These are phyloP conservation scores for Pythium monospermum DNA, from an alignment of 352 stramenopile species.

Conservation along the genomic window DNA sequence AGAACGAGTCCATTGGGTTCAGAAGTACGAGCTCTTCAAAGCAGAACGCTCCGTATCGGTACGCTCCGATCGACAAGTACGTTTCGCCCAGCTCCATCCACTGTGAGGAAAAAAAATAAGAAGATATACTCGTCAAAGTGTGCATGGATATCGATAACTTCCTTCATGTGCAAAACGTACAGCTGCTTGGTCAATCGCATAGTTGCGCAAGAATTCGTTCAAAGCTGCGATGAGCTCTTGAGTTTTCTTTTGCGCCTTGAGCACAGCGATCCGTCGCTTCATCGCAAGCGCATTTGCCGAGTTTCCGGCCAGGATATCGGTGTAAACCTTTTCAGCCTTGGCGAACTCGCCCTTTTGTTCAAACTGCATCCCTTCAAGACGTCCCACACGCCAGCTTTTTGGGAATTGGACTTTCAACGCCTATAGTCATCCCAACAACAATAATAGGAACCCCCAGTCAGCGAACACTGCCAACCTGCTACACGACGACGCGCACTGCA, in stretches of 20 bases:
- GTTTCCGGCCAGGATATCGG: constrained; percentile 31
- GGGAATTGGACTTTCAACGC: constrained; percentile 34
- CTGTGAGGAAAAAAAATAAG: constrained; percentile 4
- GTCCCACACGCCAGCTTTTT: constrained; percentile 29
- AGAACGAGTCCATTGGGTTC: constrained; percentile 37
- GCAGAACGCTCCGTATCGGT: constrained; percentile 36
- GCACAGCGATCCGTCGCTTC: constrained; percentile 34
- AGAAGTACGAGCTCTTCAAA: constrained; percentile 40
- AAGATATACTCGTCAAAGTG: not conserved
- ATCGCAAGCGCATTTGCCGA: constrained; percentile 34
- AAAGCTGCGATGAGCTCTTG: constrained; percentile 31
- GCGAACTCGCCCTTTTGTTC: constrained; percentile 32
- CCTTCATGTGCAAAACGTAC: constrained; percentile 4
- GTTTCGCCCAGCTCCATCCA: constrained; percentile 35
- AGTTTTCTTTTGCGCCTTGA: constrained; percentile 36
- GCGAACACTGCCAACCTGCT: too few species aligned
- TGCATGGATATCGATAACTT: not conserved
- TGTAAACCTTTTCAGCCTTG: constrained; percentile 35
- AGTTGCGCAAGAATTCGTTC: constrained; percentile 32
- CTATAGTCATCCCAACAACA: too few species aligned
- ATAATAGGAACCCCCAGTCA: too few species aligned
- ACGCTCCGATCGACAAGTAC: constrained; percentile 28
- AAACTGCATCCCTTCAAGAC: constrained; percentile 32
- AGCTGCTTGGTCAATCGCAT: constrained; percentile 26
- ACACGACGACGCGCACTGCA: too few species aligned